phyloP scores from a whole-genome alignment of 495 filamentous ascomycete genomes.

The Darksidea phi region DNA sequence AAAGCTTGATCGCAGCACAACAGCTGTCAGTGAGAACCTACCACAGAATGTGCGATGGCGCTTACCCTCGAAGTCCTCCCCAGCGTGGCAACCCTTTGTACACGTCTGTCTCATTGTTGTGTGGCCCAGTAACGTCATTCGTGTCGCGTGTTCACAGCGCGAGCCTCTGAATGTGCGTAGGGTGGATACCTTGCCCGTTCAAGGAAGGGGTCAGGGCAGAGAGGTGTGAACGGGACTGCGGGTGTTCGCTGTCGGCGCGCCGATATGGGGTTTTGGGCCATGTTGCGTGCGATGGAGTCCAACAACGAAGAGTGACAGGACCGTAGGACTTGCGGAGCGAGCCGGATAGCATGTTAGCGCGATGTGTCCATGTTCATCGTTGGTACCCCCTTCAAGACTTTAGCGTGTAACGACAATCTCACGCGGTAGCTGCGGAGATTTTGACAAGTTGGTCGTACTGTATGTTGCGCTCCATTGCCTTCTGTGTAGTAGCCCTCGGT shows the following conservation, averaged over 20 bases:
- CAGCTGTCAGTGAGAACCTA: conserved; percentile 18
- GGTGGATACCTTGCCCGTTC: too few species aligned
- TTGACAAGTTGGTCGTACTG: conserved; percentile 17
- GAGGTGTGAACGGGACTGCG: too few species aligned
- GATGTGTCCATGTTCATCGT: not conserved
- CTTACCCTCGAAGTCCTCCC: not conserved
- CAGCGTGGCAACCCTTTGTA: not conserved
- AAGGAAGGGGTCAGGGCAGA: too few species aligned
- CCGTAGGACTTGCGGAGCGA: too few species aligned
- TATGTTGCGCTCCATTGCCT: not conserved
- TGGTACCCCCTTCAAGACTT: not conserved
- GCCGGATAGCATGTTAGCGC: not conserved
- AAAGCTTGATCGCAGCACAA: conserved; percentile 32
- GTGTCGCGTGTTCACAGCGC: too few species aligned
- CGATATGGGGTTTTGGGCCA: too few species aligned
- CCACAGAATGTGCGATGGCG: not conserved
- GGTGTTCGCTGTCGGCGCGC: too few species aligned
- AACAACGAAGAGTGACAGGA: too few species aligned
- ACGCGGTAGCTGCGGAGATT: conserved; percentile 11
- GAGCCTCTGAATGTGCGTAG: too few species aligned
- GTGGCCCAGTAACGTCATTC: not conserved
- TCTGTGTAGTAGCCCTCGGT: not conserved
- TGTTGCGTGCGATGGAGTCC: too few species aligned
- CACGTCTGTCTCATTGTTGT: not conserved
- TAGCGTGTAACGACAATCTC: not conserved